A percentile compares a stretch with the other conserved stretches of the same genome.
phyloP scores from a whole-genome alignment of 208 protist genomes.

The Acanthamoeba royreba region DNA sequence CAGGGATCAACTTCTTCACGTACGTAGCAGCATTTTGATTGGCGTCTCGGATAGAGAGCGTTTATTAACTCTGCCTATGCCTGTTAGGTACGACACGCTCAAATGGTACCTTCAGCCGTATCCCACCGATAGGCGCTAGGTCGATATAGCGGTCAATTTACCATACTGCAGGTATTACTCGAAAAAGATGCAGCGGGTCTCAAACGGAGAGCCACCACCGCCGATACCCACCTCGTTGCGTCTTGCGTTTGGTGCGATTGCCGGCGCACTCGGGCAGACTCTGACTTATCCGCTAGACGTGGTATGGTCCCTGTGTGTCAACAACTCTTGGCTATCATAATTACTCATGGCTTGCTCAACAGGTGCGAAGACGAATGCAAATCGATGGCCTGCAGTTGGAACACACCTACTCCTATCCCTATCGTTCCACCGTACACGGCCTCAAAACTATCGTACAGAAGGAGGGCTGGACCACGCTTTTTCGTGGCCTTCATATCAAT shows the following conservation, averaged over 20 bases:
- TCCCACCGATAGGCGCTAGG: neutral
- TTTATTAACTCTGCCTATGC: too few relatives aligned
- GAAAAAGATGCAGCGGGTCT: neutral
- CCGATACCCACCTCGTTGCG: neutral
- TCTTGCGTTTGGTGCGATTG: neutral
- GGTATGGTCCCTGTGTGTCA: neutral
- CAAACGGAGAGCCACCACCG: neutral
- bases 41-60: too few relatives aligned
- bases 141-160: neutral
- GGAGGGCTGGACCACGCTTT: neutral
- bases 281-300: conserved; percentile 16
- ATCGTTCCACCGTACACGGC: neutral
- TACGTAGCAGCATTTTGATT: too few relatives aligned
- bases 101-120: neutral
- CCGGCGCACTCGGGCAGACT: neutral
- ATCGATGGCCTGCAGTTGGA: neutral
- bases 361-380: conserved; percentile 23
- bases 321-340: neutral
- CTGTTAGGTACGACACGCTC: conserved; percentile 18
- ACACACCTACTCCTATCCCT: neutral
- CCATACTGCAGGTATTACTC: neutral
- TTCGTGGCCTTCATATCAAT: conserved; percentile 30
- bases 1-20: conserved; percentile 9
- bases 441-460: neutral
- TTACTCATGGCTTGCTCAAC: neutral